These are phyloP conservation scores for Mucor sp. DNA, from an alignment of 371 early-diverging fungal species.

Conservation along the genomic window DNA sequence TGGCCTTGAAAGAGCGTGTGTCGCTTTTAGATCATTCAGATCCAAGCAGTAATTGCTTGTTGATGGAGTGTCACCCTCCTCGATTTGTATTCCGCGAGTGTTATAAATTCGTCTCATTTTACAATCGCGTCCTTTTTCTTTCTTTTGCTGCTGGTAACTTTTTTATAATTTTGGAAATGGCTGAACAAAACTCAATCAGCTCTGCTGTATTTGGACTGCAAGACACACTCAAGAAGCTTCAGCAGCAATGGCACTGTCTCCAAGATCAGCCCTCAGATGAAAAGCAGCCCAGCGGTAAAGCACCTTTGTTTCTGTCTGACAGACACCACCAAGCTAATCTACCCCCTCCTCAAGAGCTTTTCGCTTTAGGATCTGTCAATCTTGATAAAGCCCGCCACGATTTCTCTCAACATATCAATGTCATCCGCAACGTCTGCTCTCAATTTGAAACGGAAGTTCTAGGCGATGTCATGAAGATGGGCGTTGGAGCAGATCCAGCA, in stretches of 20 bases:
- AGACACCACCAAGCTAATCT: too few species aligned
- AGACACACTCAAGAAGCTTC: conserved; percentile 27
- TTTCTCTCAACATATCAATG: conserved; percentile 51
- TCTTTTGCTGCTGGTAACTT: not conserved
- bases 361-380: conserved; percentile 59
- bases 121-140: not conserved
- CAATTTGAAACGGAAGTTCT: conserved; percentile 62
- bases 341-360: conserved; percentile 54
- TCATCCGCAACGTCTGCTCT: conserved; percentile 57
- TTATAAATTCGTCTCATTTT: not conserved
- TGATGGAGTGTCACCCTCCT: not conserved
- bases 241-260: conserved; percentile 28
- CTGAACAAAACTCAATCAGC: conserved; percentile 34
- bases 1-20: too few species aligned
- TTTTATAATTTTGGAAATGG: not conserved
- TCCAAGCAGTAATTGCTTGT: not conserved
- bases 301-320: too few species aligned
- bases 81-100: not conserved
- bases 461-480: conserved; percentile 61
- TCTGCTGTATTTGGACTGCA: conserved; percentile 44
- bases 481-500: conserved; percentile 55
- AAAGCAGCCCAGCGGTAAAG: conserved; percentile 29
- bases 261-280: not conserved
- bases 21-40: not conserved
- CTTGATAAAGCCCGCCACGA: conserved; percentile 50